Base-by-base conservation (phyloP, 2,329 filamentous ascomycete genomes). In the Colletotrichum kahawae region DNA sequence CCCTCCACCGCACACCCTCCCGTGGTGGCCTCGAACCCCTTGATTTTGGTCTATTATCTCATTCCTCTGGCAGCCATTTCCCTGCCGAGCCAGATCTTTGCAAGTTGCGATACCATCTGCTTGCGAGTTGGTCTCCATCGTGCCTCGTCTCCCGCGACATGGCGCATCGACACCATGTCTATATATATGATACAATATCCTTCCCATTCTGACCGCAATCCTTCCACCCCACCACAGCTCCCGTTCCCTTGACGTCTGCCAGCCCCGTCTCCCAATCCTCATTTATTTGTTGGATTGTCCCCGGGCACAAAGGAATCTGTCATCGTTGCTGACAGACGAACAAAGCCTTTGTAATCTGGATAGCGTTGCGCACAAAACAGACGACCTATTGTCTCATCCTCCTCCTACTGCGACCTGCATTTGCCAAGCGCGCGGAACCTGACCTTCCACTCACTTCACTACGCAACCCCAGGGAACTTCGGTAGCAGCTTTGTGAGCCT, bases 101-200 rank as follows among this genome's bases (percentile, higher is more conserved):
- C 73, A 48, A 48, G 31, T 33, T 33, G 9, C 31, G 71, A 74
- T 74, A 65, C 59, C n/a, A 43, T 67, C 38, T 73, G 36, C 59
- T 48, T 60, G 57, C 73, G 64, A 57, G 65, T 56, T 36, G 64
- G 29, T 59, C 69, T 48, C 70, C 60, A 57, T 74, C 38, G 18
- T 76, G 74, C 65, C 29, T 74, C 59, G 74, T 67, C 70, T 60
- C 59, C 65, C 70, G 62, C 65, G 36, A 65, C 70, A 60, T 59
- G 64, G 48, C 70, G 56, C 74, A 70, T 72, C 69, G 31, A 67
- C 31, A 62, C 62, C 60, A 43, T 65, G 65, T 74, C 70, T 76
- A 74, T 74, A 76, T 75, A 75, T 74, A 76, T 70, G 66, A 65
- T 74, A 67, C 74, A 36, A 29, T 54, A 56, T 62, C 70, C 73